Evolutionary conservation across 805 yeast species (phyloP).

Genomic region (Lachancea lanzarotensis): DNA sequence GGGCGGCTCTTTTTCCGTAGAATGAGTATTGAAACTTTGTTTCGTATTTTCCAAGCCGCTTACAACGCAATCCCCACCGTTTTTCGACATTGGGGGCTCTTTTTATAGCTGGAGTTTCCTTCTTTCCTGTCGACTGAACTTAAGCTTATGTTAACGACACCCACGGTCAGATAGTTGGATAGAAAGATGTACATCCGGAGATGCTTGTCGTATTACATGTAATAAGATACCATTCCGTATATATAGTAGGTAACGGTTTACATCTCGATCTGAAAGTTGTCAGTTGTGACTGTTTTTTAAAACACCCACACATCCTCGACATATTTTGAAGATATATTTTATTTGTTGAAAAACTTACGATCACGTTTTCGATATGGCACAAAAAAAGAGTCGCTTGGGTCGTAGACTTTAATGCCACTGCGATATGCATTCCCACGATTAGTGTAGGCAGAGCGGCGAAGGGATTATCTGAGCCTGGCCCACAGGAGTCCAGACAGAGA

Average conservation of each 20-base stretch:
- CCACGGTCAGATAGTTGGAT: too few relatives aligned
- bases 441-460: too few relatives aligned
- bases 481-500: neutral
- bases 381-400: constrained; percentile 3
- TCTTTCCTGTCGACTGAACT: too few relatives aligned
- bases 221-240: neutral
- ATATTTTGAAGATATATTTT: neutral
- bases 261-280: neutral
- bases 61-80: neutral
- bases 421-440: too few relatives aligned
- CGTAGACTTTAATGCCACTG: too few relatives aligned
- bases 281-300: neutral
- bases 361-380: neutral
- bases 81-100: neutral
- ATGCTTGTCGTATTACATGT: neutral
- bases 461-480: neutral
- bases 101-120: too few relatives aligned
- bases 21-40: neutral
- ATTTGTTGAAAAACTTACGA: neutral
- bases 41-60: neutral
- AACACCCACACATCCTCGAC: constrained; percentile 1
- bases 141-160: too few relatives aligned
- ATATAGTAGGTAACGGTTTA: neutral
- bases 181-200: too few relatives aligned
- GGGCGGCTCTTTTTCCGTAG: constrained; percentile 4